Evolutionary conservation across 2,329 filamentous ascomycete species (phyloP).

Genomic region (Apiospora kogelbergensis): DNA sequence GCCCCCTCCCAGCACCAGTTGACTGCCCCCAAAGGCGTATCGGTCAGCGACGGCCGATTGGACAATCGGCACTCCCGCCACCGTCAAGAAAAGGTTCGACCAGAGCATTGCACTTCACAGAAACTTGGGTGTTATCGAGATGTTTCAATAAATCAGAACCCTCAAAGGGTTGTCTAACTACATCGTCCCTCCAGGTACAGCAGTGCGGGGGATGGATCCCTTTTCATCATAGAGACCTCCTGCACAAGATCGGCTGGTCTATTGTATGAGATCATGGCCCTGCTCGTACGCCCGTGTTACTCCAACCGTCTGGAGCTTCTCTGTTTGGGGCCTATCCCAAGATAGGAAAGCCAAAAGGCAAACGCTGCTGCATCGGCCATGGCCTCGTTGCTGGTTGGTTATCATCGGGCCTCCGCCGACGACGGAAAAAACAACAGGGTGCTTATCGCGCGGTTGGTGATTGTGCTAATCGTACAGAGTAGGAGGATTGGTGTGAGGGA

Average conservation of each 20-base stretch:
- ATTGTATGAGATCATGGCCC: not conserved
- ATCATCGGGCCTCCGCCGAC: not conserved
- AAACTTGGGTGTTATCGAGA: not conserved
- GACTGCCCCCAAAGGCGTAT: constrained; percentile 16
- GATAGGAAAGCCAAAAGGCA: not conserved
- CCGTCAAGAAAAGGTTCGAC: not conserved
- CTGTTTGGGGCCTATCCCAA: not conserved
- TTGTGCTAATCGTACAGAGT: not conserved
- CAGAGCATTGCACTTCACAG: not conserved
- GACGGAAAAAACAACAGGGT: not conserved
- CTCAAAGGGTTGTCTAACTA: not conserved
- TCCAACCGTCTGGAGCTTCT: not conserved
- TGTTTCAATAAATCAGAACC: not conserved
- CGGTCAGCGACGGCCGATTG: constrained; percentile 14
- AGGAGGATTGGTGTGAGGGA: no score
- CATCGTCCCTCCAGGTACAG: not conserved
- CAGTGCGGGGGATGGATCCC: not conserved
- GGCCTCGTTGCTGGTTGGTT: not conserved
- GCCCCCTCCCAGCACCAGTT: constrained; percentile 17
- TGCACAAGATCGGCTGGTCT: not conserved
- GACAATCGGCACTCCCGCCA: constrained; percentile 12
- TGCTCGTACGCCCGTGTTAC: not conserved
- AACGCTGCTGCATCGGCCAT: not conserved
- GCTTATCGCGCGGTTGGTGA: not conserved
- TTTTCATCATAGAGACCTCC: not conserved